phyloP scores from a whole-genome alignment of 805 yeast genomes.

The Zygoascus bituminiphila region DNA sequence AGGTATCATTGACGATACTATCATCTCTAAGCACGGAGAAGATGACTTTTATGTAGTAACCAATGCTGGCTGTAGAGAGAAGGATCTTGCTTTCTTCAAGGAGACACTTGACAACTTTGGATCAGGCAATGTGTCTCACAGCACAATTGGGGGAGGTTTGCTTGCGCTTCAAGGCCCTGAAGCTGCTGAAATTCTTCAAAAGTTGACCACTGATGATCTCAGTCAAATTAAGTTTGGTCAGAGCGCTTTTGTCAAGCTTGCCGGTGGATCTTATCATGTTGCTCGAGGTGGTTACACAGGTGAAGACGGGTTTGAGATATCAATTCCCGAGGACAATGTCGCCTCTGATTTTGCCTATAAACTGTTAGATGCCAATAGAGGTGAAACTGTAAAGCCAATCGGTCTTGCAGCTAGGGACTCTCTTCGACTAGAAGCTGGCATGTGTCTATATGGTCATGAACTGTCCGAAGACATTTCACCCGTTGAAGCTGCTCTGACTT shows the following conservation, averaged over 20 bases:
- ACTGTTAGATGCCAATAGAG: slow-evolving; percentile 42
- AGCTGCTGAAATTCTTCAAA: slow-evolving; percentile 59
- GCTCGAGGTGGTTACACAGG: slow-evolving; percentile 98
- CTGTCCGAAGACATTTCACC: slow-evolving; percentile 74
- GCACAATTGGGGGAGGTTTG: slow-evolving; percentile 51
- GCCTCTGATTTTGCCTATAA: slow-evolving; percentile 56
- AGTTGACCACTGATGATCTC: slow-evolving; percentile 50
- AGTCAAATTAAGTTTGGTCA: slow-evolving; percentile 66
- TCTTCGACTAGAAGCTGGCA: slow-evolving; percentile 91
- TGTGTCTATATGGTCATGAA: slow-evolving; percentile 96
- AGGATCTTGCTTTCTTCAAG: slow-evolving; percentile 61
- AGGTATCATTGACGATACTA: slow-evolving; percentile 87
- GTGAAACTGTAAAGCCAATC: slow-evolving; percentile 59
- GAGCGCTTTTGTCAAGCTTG: slow-evolving; percentile 40
- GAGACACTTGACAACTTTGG: slow-evolving; percentile 38
- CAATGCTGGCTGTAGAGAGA: slow-evolving; percentile 88
- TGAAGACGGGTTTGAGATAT: slow-evolving; percentile 94
- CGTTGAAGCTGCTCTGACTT: slow-evolving; percentile 76
- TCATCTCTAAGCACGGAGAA: slow-evolving; percentile 73
- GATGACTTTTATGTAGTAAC: slow-evolving; percentile 79
- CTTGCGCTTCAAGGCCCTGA: slow-evolving; percentile 92
- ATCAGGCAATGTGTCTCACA: slow-evolving; percentile 28
- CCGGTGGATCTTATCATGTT: slow-evolving; percentile 49
- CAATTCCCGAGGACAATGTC: slow-evolving; percentile 47
- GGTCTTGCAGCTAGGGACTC: slow-evolving; percentile 99